Percentiles rank a stretch among this genome's conserved stretches.
Conservation (phyloP, 352 stramenopile genomes). For the Globisporangium okanoganense region DNA sequence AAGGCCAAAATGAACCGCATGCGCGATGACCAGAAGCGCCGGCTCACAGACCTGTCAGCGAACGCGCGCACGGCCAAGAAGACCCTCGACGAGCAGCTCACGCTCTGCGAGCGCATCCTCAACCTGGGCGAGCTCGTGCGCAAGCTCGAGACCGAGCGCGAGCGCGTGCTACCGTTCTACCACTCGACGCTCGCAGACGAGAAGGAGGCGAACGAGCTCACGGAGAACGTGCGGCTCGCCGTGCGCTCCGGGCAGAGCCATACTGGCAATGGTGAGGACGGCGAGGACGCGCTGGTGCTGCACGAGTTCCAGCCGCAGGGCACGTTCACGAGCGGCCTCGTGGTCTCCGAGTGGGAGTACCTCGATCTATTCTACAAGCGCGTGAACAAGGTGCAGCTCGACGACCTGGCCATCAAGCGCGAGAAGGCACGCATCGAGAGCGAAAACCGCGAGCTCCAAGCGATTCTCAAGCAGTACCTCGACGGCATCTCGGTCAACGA, state of each 20-base stretch:
- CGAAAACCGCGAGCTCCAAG: slow-evolving; percentile 90
- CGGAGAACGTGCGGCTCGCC: slow-evolving; percentile 52
- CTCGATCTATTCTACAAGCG: slow-evolving; percentile 93
- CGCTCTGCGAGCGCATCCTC: slow-evolving; percentile 83
- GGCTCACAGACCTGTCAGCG: slow-evolving; percentile 78
- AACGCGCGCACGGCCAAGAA: slow-evolving; percentile 75
- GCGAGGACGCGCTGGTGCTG: slow-evolving; percentile 33
- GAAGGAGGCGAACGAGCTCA: slow-evolving; percentile 56
- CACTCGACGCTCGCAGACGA: slow-evolving; percentile 57
- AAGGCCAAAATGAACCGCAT: slow-evolving; percentile 90
- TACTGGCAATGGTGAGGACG: slow-evolving; percentile 12
- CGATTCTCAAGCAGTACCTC: slow-evolving; percentile 91
- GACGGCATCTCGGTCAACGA: slow-evolving; percentile 92
- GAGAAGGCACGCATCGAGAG: slow-evolving; percentile 80
- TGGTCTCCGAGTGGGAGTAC: slow-evolving; percentile 75
- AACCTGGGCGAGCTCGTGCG: slow-evolving; percentile 87
- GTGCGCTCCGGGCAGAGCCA: slow-evolving; percentile 32
- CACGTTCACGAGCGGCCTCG: slow-evolving; percentile 33
- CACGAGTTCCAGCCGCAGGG: slow-evolving; percentile 65
- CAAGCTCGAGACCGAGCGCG: slow-evolving; percentile 90
- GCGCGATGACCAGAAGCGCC: slow-evolving; percentile 75
- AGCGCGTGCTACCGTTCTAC: slow-evolving; percentile 90
- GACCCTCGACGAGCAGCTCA: slow-evolving; percentile 60
- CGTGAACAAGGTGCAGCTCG: slow-evolving; percentile 93
- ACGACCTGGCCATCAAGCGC: slow-evolving; percentile 88